Base-by-base conservation (phyloP, 176 grass and related monocot species). In the Poa annua region DNA sequence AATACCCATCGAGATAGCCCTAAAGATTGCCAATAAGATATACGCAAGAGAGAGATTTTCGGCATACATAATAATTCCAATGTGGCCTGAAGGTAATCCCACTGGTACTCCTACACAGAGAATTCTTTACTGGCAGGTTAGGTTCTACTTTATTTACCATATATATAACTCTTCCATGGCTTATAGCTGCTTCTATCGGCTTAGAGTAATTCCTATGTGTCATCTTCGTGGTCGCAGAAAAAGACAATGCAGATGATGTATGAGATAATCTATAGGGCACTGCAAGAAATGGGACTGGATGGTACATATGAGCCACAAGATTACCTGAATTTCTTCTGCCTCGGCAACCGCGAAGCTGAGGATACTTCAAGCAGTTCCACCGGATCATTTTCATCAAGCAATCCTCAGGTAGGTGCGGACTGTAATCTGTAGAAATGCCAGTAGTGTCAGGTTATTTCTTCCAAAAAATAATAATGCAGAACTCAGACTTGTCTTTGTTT, bases 161-260 rank as follows among this genome's bases (percentile, higher is more conserved):
- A 4, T 36, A 36, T 29, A 36, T 36, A 11, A 29, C 3, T 60
- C 0, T 20, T 4, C n/a, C 3, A 49, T 49, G 47, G 0, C 4
- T 6, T 71, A 32, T 35, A 13, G 61, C 3, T 33, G 36, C 29
- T 26, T 85, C 34, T 52, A 0, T 45, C 7, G 2, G 26, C 19
- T 11, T 38, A 15, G 3, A 15, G 49, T 25, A 75, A 65, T 34
- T 61, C 11, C 51, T 65, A 66, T 68, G 16, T 88, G 42, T 32
- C 64, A 47, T 45, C 3, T 80, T 83, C 49, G 42, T 52, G 48
- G 20, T n/a, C 86, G 62, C 81, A 98, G 96, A 90, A 92, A 14
- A 90, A 93, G 64, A 98, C 96, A 59, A 93, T 95, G 90, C 88
- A 90, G 47, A 98, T 97, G 95, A 97, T 97, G 95, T 97, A 97